phyloP scores from a whole-genome alignment of 2,329 filamentous ascomycete genomes.

The Ophiostoma sp. region DNA sequence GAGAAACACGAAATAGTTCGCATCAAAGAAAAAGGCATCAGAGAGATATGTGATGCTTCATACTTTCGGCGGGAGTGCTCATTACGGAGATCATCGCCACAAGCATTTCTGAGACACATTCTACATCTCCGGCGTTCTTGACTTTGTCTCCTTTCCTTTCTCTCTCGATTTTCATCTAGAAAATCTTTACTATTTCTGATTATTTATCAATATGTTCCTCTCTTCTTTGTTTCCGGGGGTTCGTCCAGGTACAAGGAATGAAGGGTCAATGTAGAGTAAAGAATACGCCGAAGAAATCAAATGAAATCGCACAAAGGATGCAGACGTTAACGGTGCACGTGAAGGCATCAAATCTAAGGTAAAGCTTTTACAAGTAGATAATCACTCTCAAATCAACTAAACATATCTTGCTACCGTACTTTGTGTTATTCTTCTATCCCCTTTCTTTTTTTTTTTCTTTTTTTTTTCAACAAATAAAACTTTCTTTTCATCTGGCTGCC shows the following conservation, averaged over 20 bases:
- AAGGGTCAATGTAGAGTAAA: not conserved
- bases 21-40: not conserved
- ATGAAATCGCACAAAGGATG: not conserved
- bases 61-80: not conserved
- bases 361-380: too few relatives aligned
- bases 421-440: not conserved
- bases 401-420: too few relatives aligned
- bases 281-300: not conserved
- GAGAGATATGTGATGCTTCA: not conserved
- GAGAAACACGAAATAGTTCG: not conserved
- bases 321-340: not conserved
- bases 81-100: not conserved
- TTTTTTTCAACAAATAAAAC: not conserved
- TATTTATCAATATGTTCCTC: not conserved
- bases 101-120: not conserved
- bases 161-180: not conserved
- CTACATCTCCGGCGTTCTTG: not conserved
- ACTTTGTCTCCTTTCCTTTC: not conserved
- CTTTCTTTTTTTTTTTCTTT: not conserved
- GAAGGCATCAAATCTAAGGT: too few relatives aligned
- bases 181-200: not conserved
- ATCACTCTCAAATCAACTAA: too few relatives aligned
- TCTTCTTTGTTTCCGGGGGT: constrained; percentile 3
- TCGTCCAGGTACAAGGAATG: constrained; percentile 8
- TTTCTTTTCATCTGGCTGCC: not conserved